phyloP scores from a whole-genome alignment of 2,329 filamentous ascomycete species.

The Lasiodiplodia sp. region DNA sequence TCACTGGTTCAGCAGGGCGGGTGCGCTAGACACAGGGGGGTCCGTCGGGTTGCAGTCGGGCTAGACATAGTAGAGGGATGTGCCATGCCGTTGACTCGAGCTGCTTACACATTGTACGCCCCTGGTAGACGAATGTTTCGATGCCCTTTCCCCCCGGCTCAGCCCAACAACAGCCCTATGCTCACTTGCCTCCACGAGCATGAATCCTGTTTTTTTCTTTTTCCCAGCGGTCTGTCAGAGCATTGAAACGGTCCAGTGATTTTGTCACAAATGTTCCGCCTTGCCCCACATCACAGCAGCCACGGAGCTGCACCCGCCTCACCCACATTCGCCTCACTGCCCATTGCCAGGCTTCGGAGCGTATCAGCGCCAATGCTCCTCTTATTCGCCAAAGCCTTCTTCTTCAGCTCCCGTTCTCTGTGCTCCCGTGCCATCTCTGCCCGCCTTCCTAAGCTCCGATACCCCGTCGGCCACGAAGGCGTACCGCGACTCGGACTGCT shows the following conservation, averaged over 20 bases:
- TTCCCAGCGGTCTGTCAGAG: conserved; percentile 18
- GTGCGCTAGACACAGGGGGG: background rate
- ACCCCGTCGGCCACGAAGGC: conserved; percentile 28
- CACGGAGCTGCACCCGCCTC: conserved; percentile 21
- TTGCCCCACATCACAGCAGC: conserved; percentile 21
- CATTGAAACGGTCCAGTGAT: conserved; percentile 19
- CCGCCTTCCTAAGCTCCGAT: conserved; percentile 9
- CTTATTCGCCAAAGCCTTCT: conserved; percentile 48
- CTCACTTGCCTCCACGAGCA: background rate
- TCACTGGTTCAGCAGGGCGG: conserved; percentile 12
- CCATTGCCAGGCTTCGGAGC: conserved; percentile 41
- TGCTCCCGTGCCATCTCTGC: conserved; percentile 23
- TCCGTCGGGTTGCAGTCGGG: background rate
- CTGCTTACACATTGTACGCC: conserved; percentile 16
- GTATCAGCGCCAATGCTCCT: conserved; percentile 52
- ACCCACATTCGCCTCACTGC: conserved; percentile 22
- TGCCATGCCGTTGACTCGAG: conserved; percentile 15
- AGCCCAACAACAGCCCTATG: conserved; percentile 17
- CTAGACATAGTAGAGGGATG: background rate
- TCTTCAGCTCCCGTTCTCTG: conserved; percentile 37
- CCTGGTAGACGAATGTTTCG: conserved; percentile 16
- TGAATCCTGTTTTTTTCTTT: conserved; percentile 21
- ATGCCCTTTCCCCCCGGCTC: conserved; percentile 16
- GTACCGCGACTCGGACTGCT: conserved; percentile 12
- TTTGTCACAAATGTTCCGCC: conserved; percentile 16